Base-by-base conservation (phyloP, 2,329 filamentous ascomycete genomes). In the Triangularia setosa region DNA sequence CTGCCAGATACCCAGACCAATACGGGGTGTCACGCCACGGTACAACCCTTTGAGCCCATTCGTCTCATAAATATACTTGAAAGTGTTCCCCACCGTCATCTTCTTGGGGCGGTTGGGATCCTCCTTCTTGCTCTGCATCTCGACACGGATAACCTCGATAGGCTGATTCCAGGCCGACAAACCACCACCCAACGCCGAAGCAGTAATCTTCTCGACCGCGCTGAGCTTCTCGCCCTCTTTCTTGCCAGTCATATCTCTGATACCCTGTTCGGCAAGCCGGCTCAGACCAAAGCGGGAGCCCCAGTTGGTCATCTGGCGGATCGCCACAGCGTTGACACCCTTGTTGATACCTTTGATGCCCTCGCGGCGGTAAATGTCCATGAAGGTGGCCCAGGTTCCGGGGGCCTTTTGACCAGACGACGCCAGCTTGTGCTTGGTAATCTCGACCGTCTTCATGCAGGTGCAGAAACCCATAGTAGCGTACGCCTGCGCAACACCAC, bases 381-480 rank as follows among this genome's bases (percentile, higher is more conserved):
- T 95, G 80, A 99, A 99, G 65, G 95, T 98, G 72, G 88, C 86
- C 79, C 96, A 96, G 70, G 95, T 98, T 74, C 92, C 88, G n/a
- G 88, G 91, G 24, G 92, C 91, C 82, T 92, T 92, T 70, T 89
- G 87, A 72, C 95, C 95, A 53, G 87, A 71, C 33, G 92, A 89
- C 14, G 92, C 93, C 75, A 95, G 84, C 87, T 98, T 98, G 85
- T 95, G 90, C 83, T 97, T 96, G 76, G 95, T 99, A 81, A 99
- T 99, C 81, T 99, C 95, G 71, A 98, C 95, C 69, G 95, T 99
- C 89, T 99, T 99, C 95, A 99, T 99, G 87, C 95, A 99, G 67
- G 95, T 99, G 82, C 95, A 99, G 88, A 99, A 99, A 72, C 95
- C 95, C 94, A 99, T 99, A 78, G 95, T 99, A 70, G 95, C 95